A percentile compares a stretch with the other conserved stretches of the same genome.
These are phyloP conservation scores for Hysterium pulicare DNA, from an alignment of 2,329 filamentous ascomycete genomes.

Conservation along the genomic window DNA sequence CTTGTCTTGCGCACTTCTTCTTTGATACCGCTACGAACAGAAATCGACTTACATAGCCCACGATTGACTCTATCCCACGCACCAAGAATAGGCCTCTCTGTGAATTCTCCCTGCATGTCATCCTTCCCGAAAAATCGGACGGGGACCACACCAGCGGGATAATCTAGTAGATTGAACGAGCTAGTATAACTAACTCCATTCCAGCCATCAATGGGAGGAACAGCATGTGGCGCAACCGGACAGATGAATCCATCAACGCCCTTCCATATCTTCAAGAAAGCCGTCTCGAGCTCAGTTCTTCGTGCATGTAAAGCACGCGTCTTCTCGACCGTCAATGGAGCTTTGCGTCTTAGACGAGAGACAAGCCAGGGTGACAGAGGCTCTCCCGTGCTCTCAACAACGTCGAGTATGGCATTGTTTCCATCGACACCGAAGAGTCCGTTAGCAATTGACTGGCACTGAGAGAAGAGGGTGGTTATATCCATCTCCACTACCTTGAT, in stretches of 20 bases:
- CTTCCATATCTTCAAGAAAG: slow-evolving; percentile 58
- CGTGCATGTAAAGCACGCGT: slow-evolving; percentile 53
- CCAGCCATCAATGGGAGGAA: slow-evolving; percentile 60
- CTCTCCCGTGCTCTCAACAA: slow-evolving; percentile 54
- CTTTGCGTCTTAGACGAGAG: slow-evolving; percentile 49
- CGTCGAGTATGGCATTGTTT: slow-evolving; percentile 53
- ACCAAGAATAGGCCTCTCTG: slow-evolving; percentile 39
- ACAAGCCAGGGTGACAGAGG: slow-evolving; percentile 60
- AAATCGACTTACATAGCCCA: slow-evolving; percentile 48
- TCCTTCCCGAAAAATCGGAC: slow-evolving; percentile 48
- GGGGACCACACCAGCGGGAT: slow-evolving; percentile 57
- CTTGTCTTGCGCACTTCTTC: slow-evolving; percentile 3
- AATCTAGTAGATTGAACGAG: slow-evolving; percentile 61
- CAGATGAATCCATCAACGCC: slow-evolving; percentile 59
- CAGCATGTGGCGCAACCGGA: slow-evolving; percentile 62
- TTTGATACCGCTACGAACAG: neutral
- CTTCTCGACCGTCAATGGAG: slow-evolving; percentile 46
- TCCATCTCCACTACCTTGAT: slow-evolving; percentile 60
- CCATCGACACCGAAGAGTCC: slow-evolving; percentile 59
- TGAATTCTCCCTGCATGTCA: slow-evolving; percentile 52
- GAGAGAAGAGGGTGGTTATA: slow-evolving; percentile 41
- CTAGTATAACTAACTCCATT: slow-evolving; percentile 62
- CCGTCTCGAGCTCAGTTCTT: slow-evolving; percentile 51
- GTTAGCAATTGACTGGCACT: slow-evolving; percentile 62
- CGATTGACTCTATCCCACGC: slow-evolving; percentile 61